These are phyloP conservation scores for Colletotrichum phormii DNA, from an alignment of 2,329 filamentous ascomycete species.

Conservation along the genomic window DNA sequence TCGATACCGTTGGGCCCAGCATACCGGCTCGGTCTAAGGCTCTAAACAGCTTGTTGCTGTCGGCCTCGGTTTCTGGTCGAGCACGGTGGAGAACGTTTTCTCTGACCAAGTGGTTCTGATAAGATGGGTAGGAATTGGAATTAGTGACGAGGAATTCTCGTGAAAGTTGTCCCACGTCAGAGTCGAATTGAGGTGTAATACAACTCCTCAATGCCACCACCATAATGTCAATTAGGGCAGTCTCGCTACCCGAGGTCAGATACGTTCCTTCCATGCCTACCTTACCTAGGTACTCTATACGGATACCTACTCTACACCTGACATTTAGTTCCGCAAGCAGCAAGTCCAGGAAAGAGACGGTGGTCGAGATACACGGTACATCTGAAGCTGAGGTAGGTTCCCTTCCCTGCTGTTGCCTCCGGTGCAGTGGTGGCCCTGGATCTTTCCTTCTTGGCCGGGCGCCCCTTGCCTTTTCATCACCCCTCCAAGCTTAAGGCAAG, in stretches of 20 bases:
- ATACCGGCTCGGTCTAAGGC: constrained; percentile 11
- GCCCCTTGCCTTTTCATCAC: constrained; percentile 13
- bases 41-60: neutral
- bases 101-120: neutral
- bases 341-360: neutral
- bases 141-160: neutral
- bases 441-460: neutral
- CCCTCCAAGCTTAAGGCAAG: constrained; percentile 2
- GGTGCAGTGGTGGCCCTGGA: neutral
- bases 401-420: neutral
- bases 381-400: neutral
- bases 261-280: neutral
- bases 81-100: neutral
- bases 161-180: neutral
- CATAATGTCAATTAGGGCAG: neutral
- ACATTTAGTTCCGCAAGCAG: neutral
- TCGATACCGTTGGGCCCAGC: constrained; percentile 4
- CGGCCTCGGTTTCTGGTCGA: neutral
- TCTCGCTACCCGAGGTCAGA: neutral
- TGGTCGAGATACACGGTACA: neutral
- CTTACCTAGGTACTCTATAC: neutral
- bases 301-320: neutral
- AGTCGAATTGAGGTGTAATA: neutral
- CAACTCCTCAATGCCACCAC: neutral
- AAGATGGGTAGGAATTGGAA: neutral